These are phyloP conservation scores for Ascochyta koolunga DNA, from an alignment of 2,329 filamentous ascomycete genomes.

Conservation along the genomic window DNA sequence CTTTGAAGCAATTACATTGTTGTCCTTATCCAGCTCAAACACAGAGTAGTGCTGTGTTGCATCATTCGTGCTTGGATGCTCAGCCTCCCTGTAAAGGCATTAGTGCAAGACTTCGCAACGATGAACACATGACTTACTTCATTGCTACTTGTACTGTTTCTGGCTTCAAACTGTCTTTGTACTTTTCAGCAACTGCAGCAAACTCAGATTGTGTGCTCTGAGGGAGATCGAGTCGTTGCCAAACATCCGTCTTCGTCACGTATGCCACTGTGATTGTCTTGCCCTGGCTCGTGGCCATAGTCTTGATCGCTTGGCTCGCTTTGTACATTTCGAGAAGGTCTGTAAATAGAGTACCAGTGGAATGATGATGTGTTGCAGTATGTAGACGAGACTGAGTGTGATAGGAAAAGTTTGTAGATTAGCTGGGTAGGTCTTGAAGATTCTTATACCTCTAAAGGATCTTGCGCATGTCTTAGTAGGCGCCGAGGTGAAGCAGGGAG, in stretches of 20 bases:
- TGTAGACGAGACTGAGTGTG: background rate
- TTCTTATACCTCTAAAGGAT: background rate
- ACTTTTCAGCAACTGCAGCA: conserved; percentile 2
- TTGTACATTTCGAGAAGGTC: background rate
- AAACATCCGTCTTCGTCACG: conserved; percentile 3
- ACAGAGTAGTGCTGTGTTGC: conserved; percentile 1
- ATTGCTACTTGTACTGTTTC: conserved; percentile 3
- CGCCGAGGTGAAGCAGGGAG: background rate
- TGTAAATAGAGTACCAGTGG: background rate
- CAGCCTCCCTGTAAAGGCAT: background rate
- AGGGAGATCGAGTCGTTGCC: background rate
- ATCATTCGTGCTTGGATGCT: conserved; percentile 3
- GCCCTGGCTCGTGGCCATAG: background rate
- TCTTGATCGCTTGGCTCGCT: conserved; percentile 2
- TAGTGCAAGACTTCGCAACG: background rate
- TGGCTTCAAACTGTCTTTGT: conserved; percentile 6
- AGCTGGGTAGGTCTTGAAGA: background rate
- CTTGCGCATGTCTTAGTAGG: background rate
- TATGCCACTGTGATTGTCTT: conserved; percentile 1
- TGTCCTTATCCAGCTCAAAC: conserved; percentile 1
- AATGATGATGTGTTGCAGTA: background rate
- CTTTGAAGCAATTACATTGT: conserved; percentile 4
- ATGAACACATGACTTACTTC: background rate
- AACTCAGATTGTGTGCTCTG: background rate
- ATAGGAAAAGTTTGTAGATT: background rate